phyloP scores from a whole-genome alignment of 805 yeast species.

The Grigorovia transvaalensis region DNA sequence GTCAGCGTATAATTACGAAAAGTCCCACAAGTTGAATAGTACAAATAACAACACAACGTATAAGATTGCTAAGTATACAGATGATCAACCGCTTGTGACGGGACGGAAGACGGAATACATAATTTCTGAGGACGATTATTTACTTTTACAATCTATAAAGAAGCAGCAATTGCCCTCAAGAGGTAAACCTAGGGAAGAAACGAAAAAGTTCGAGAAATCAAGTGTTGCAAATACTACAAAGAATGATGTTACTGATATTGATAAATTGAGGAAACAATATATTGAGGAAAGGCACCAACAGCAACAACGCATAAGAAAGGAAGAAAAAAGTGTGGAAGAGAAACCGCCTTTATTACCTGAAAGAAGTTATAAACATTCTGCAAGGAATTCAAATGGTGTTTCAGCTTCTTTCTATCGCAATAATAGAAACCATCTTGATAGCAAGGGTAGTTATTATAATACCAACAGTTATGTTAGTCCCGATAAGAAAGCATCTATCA shows the following conservation, averaged over 20 bases:
- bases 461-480: too few relatives aligned
- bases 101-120: conserved; percentile 7
- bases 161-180: conserved; percentile 14
- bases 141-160: conserved; percentile 17
- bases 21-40: conserved; percentile 13
- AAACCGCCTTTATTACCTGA: neutral
- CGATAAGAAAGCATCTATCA: too few relatives aligned
- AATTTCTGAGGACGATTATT: conserved; percentile 24
- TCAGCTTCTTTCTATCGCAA: neutral
- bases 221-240: neutral
- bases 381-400: too few relatives aligned
- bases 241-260: neutral
- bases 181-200: conserved; percentile 17
- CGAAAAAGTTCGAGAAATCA: neutral
- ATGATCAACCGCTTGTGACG: neutral
- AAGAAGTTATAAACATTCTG: neutral
- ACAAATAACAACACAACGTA: neutral
- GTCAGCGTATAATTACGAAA: conserved; percentile 26
- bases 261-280: neutral
- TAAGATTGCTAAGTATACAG: too few relatives aligned
- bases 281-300: neutral
- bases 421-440: neutral
- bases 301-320: neutral
- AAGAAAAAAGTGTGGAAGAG: neutral
- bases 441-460: neutral